Conservation (phyloP, 768 basidiomycete species). For the Lactarius trivialis region DNA sequence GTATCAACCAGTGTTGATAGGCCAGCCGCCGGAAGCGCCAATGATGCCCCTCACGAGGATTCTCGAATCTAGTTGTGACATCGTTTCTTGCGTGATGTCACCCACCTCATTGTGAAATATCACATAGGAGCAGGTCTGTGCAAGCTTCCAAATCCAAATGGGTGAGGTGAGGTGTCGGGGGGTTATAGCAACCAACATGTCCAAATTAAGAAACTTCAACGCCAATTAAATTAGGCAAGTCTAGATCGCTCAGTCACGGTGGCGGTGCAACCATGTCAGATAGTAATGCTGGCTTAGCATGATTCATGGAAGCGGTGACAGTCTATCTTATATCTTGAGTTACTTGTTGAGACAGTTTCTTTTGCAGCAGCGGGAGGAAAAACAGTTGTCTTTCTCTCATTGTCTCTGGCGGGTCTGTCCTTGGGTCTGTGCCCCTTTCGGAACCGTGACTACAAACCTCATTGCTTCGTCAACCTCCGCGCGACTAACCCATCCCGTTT, state of each 20-base stretch:
- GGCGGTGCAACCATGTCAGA: slow-evolving; percentile 15
- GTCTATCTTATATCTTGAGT: neutral
- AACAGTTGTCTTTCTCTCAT: neutral
- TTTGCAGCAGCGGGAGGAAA: neutral
- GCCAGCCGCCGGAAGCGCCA: neutral
- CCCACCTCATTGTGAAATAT: neutral
- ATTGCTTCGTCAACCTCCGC: neutral
- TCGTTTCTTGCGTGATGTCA: slow-evolving; percentile 4
- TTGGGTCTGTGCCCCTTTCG: neutral
- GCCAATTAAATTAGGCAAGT: slow-evolving; percentile 5
- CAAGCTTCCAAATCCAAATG: neutral
- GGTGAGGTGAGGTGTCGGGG: slow-evolving; percentile 8
- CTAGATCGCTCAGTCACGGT: slow-evolving; percentile 5
- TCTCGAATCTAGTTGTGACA: neutral
- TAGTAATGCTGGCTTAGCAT: neutral
- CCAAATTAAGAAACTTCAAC: slow-evolving; percentile 3
- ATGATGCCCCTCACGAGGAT: slow-evolving; percentile 7
- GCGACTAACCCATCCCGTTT: slow-evolving; percentile 2
- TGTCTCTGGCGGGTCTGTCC: neutral
- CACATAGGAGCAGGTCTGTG: slow-evolving; percentile 4
- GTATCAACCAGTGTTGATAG: slow-evolving; percentile 8
- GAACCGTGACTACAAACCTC: neutral
- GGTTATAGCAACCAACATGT: slow-evolving; percentile 19
- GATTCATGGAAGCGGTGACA: neutral
- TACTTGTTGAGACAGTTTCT: neutral